These are phyloP conservation scores for Epichloe baconii DNA, from an alignment of 2,329 filamentous ascomycete species.

Conservation along the genomic window DNA sequence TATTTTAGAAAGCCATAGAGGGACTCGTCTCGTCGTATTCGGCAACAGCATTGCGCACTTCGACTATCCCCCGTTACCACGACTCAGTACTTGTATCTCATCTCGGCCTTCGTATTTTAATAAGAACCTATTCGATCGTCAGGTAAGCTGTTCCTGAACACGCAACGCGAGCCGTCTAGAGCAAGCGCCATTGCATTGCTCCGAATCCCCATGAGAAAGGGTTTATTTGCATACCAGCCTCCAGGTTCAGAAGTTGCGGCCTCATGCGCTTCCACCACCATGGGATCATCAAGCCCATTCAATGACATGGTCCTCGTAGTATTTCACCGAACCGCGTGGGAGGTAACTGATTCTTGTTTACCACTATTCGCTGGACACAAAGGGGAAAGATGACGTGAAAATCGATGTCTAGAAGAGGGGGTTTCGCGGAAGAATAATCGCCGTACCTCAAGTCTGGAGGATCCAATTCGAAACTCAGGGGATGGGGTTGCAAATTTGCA, in stretches of 20 bases:
- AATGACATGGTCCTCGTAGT: conserved; percentile 59
- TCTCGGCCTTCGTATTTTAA: conserved; percentile 85
- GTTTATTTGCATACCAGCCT: conserved; percentile 62
- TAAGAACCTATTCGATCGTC: conserved; percentile 58
- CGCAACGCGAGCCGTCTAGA: neutral
- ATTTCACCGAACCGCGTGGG: neutral
- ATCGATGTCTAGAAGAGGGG: neutral
- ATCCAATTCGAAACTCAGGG: neutral
- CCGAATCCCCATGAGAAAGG: neutral
- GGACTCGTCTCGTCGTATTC: conserved; percentile 70
- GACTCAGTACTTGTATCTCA: conserved; percentile 65
- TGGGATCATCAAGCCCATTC: conserved; percentile 77
- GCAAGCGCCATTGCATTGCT: neutral
- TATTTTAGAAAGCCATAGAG: conserved; percentile 89
- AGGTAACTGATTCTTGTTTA: neutral
- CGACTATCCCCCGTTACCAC: conserved; percentile 73
- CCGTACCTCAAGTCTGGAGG: neutral
- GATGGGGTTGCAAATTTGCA: neutral
- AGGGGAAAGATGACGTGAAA: neutral
- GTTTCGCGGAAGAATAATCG: too few species aligned
- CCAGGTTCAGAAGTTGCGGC: conserved; percentile 68
- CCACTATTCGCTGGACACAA: neutral
- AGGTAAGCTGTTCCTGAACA: neutral
- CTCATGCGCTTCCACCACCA: conserved; percentile 76
- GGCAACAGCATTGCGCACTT: conserved; percentile 66